Conservation (phyloP, 2,329 filamentous ascomycete species). For the Colletotrichum cordylinicola region DNA sequence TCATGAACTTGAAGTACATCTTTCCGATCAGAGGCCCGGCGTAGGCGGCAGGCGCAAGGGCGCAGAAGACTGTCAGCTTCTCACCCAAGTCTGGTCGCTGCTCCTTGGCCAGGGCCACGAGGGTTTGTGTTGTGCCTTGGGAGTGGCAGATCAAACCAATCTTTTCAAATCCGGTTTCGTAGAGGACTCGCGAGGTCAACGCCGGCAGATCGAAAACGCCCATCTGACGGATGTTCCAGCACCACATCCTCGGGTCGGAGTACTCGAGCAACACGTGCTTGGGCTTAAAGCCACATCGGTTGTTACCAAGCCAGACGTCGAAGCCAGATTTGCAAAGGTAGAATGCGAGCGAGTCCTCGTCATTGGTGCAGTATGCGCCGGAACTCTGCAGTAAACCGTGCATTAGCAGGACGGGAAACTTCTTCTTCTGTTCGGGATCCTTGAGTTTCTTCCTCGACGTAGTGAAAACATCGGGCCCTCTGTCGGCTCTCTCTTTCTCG, state of each 20-base stretch:
- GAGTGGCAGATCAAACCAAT: conserved; percentile 86
- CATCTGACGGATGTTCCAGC: conserved; percentile 96
- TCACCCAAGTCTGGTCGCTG: conserved; percentile 85
- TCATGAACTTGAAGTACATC: conserved; percentile 92
- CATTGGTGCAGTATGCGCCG: conserved; percentile 88
- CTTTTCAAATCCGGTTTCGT: conserved; percentile 83
- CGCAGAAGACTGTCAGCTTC: conserved; percentile 88
- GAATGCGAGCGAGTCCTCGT: conserved; percentile 89
- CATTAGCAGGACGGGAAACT: conserved; percentile 85
- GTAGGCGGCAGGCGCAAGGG: conserved; percentile 88
- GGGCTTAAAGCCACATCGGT: conserved; percentile 84
- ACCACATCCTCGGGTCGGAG: conserved; percentile 90
- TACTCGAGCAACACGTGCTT: conserved; percentile 75
- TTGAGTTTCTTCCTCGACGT: conserved; percentile 42
- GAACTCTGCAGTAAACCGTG: conserved; percentile 89
- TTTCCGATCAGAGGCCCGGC: conserved; percentile 86
- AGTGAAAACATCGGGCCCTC: conserved; percentile 69
- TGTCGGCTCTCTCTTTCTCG: conserved; percentile 54
- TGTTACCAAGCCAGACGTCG: conserved; percentile 96
- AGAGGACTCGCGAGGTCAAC: conserved; percentile 78
- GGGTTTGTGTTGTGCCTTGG: conserved; percentile 88
- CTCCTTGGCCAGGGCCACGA: conserved; percentile 88
- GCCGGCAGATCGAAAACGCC: conserved; percentile 88
- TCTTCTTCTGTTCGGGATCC: conserved; percentile 51
- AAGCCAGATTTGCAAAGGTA: conserved; percentile 91